Conservation (phyloP, 768 basidiomycete species). For the Tulasnella sp. region DNA sequence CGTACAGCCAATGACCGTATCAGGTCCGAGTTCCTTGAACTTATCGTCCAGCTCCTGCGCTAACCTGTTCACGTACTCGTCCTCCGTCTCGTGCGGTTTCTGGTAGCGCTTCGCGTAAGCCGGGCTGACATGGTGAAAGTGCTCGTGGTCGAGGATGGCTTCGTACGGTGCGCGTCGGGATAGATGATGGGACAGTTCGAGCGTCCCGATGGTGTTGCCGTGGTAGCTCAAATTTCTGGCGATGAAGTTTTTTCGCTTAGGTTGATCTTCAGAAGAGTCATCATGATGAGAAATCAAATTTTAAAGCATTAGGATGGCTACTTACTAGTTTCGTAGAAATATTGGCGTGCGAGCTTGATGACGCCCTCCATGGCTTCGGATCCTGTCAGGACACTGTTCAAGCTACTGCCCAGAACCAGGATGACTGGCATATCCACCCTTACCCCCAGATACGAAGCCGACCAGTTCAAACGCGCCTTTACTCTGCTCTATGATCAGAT, state of each 20-base stretch:
- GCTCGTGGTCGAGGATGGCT: slow-evolving; percentile 46
- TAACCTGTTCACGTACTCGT: slow-evolving; percentile 66
- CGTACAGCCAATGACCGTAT: slow-evolving; percentile 74
- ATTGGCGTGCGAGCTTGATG: slow-evolving; percentile 77
- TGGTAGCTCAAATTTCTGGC: slow-evolving; percentile 71
- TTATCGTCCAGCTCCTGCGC: slow-evolving; percentile 75
- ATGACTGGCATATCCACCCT: slow-evolving; percentile 8
- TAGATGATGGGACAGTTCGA: slow-evolving; percentile 59
- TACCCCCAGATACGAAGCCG: slow-evolving; percentile 69
- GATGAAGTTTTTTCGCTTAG: slow-evolving; percentile 65
- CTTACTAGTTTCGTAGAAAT: slow-evolving; percentile 17
- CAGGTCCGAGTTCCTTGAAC: slow-evolving; percentile 68
- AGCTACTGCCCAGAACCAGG: background rate
- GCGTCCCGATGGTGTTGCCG: slow-evolving; percentile 65
- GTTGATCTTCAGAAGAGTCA: slow-evolving; percentile 50
- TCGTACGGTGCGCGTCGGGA: slow-evolving; percentile 56
- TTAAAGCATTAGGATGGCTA: background rate
- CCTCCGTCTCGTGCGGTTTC: slow-evolving; percentile 54
- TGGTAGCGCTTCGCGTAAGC: slow-evolving; percentile 79
- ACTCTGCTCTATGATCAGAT: slow-evolving; percentile 48
- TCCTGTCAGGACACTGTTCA: slow-evolving; percentile 32
- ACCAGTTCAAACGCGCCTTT: slow-evolving; percentile 62
- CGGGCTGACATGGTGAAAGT: slow-evolving; percentile 80
- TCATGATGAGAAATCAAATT: background rate
- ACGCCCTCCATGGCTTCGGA: slow-evolving; percentile 84